Conservation (phyloP, 2,329 filamentous ascomycete genomes). For the Arachnopeziza araneosa region DNA sequence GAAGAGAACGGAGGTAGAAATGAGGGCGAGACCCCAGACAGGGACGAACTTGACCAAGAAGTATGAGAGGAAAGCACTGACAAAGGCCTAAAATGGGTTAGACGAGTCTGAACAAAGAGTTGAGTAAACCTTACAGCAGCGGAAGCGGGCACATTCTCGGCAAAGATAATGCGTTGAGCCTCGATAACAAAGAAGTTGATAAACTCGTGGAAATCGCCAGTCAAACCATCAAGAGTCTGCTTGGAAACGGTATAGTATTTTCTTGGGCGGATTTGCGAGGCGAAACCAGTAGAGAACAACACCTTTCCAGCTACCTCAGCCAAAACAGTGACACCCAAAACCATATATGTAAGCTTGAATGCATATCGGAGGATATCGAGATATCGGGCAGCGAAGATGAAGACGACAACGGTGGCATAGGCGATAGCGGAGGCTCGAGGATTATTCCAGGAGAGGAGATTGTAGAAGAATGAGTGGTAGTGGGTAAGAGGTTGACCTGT, state of each 20-base stretch:
- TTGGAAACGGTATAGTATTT: constrained; percentile 62
- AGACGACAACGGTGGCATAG: constrained; percentile 49
- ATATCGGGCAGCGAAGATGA: constrained; percentile 60
- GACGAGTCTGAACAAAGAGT: not conserved
- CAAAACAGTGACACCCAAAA: constrained; percentile 52
- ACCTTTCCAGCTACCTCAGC: constrained; percentile 58
- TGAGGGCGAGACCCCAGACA: constrained; percentile 61
- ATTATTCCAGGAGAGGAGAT: constrained; percentile 65
- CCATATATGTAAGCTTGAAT: constrained; percentile 61
- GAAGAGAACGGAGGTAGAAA: constrained; percentile 55
- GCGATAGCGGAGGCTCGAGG: constrained; percentile 62
- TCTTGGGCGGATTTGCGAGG: constrained; percentile 60
- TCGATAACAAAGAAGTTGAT: constrained; percentile 70
- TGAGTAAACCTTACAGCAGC: constrained; percentile 45
- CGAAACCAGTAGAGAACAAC: constrained; percentile 54
- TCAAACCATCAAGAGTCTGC: constrained; percentile 53
- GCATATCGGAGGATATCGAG: constrained; percentile 60
- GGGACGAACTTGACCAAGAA: constrained; percentile 64
- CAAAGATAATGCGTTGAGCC: constrained; percentile 61
- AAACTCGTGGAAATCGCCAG: constrained; percentile 62
- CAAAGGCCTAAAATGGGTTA: constrained; percentile 44
- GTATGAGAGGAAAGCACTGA: constrained; percentile 60
- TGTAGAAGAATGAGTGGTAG: constrained; percentile 66
- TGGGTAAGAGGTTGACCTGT: constrained; percentile 60
- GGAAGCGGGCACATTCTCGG: constrained; percentile 59